These are phyloP conservation scores for Myxozyma vanderwaltii DNA, from an alignment of 805 yeast species.

Conservation along the genomic window DNA sequence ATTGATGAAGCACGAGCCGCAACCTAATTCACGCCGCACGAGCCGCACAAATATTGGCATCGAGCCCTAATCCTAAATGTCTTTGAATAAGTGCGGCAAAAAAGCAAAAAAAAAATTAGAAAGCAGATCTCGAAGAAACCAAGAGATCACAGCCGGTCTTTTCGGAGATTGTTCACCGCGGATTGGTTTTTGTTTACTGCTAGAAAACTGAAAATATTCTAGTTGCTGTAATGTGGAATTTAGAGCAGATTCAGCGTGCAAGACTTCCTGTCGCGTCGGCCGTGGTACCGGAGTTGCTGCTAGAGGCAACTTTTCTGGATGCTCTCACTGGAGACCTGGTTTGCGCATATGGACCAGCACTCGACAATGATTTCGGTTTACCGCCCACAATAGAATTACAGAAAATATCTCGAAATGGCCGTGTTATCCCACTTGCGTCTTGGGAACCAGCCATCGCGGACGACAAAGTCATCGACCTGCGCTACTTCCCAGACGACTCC, in stretches of 20 bases:
- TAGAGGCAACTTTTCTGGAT: conserved; percentile 62
- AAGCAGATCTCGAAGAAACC: not conserved
- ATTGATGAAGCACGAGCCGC: not conserved
- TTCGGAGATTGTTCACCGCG: no score
- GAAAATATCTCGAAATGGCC: conserved; percentile 42
- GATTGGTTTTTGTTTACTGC: no score
- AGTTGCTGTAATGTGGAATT: conserved; percentile 20
- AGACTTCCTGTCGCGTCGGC: conserved; percentile 52
- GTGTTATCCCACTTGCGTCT: conserved; percentile 58
- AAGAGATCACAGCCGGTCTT: no score
- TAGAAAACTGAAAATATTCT: not conserved
- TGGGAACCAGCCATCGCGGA: conserved; percentile 7
- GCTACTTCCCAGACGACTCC: conserved; percentile 22
- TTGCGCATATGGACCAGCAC: conserved; percentile 52
- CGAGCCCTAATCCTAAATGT: not conserved
- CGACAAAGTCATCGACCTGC: conserved; percentile 15
- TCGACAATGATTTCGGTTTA: not conserved
- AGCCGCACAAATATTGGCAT: not conserved
- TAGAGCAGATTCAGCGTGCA: conserved; percentile 28
- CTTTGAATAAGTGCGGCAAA: not conserved
- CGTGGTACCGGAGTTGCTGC: conserved; percentile 66
- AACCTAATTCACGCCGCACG: not conserved
- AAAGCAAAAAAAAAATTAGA: not conserved
- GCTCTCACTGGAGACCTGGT: conserved; percentile 73
- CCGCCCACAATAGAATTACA: conserved; percentile 12